Conservation (phyloP, 2,329 filamentous ascomycete genomes). For the Trichoderma sp. region DNA sequence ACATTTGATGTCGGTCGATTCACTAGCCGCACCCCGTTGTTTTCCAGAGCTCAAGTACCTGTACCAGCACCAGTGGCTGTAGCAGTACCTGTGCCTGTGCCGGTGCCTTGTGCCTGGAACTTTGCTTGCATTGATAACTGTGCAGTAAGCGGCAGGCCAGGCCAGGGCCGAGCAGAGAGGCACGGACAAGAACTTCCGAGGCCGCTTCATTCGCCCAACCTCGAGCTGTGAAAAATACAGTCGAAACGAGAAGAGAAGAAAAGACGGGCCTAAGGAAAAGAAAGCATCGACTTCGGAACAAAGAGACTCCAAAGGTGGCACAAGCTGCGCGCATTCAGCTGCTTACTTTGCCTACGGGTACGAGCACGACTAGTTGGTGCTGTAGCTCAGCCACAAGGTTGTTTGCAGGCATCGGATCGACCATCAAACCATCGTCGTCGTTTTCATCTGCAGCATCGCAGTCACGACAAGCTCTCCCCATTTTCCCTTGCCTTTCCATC, state of each 20-base stretch:
- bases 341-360: neutral
- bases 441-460: slow-evolving; percentile 6
- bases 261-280: neutral
- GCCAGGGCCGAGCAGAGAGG: neutral
- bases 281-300: neutral
- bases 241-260: slow-evolving; percentile 25
- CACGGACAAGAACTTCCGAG: slow-evolving; percentile 8
- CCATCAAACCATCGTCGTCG: slow-evolving; percentile 9
- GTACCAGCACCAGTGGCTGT: neutral
- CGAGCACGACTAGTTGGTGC: neutral
- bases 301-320: neutral
- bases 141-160: neutral
- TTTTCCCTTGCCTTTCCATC: neutral
- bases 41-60: neutral
- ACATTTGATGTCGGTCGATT: neutral
- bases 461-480: neutral
- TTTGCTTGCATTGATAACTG: neutral
- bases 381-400: slow-evolving; percentile 14
- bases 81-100: neutral
- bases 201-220: neutral
- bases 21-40: slow-evolving; percentile 14
- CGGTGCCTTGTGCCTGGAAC: neutral
- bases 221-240: neutral
- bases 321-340: neutral
- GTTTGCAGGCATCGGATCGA: slow-evolving; percentile 5